Conservation (phyloP, 208 protist species). For the Naegleria fowleri region DNA sequence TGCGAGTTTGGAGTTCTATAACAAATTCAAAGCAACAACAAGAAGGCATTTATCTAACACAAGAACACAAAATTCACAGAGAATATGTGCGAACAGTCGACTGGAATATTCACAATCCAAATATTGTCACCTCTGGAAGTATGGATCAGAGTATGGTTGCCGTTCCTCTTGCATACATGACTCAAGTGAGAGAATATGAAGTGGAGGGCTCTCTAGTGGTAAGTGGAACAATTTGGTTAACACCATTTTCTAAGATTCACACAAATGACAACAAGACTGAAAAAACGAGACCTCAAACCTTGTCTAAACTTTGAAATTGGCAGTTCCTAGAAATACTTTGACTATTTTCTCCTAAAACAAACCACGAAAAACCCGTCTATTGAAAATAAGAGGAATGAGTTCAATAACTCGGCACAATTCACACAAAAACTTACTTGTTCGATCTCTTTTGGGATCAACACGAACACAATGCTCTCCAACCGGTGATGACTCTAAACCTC, state of each 20-base stretch:
- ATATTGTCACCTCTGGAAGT: background rate
- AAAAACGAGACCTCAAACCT: background rate
- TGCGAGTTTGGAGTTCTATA: background rate
- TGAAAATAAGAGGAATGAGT: too few relatives aligned
- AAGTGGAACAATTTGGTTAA: background rate
- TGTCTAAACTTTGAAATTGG: background rate
- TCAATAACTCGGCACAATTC: too few relatives aligned
- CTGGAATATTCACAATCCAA: slow-evolving; percentile 12
- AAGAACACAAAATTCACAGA: slow-evolving; percentile 20
- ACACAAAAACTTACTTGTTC: background rate
- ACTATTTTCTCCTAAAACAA: background rate
- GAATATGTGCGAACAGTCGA: background rate
- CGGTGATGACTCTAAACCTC: background rate
- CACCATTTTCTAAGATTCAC: too few relatives aligned
- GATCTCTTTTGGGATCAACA: background rate
- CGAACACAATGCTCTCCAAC: background rate
- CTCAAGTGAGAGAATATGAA: background rate
- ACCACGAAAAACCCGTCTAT: background rate
- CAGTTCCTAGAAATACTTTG: too few relatives aligned
- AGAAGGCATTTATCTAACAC: slow-evolving; percentile 10
- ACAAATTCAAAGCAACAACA: background rate
- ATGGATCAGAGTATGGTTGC: background rate
- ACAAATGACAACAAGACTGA: background rate
- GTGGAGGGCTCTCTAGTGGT: background rate
- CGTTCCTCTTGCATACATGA: background rate